Conservation (phyloP, 495 filamentous ascomycete genomes). For the Penicillium paxilli region DNA sequence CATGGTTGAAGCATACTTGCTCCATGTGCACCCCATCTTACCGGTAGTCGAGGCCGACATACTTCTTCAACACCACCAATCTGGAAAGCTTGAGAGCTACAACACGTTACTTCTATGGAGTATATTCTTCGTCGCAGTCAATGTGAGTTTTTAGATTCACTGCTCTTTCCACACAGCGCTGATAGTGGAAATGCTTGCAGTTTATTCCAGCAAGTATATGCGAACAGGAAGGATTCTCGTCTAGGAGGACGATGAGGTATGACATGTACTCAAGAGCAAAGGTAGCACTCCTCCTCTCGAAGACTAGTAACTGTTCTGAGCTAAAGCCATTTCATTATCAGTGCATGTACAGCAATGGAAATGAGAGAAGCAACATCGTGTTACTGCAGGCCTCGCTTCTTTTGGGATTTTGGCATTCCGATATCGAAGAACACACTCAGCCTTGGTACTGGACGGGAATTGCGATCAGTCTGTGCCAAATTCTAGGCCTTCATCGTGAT, state of each 20-base stretch:
- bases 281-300: slow-evolving; percentile 11
- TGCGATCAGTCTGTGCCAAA: slow-evolving; percentile 34
- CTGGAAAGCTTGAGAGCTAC: slow-evolving; percentile 23
- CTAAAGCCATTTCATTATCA: slow-evolving; percentile 4
- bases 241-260: slow-evolving; percentile 37
- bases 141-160: slow-evolving; percentile 22
- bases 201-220: slow-evolving; percentile 28
- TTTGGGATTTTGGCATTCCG: slow-evolving; percentile 42
- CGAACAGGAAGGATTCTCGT: slow-evolving; percentile 31
- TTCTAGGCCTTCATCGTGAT: slow-evolving; percentile 34
- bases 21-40: slow-evolving; percentile 40
- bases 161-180: neutral
- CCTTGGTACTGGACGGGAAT: slow-evolving; percentile 42
- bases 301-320: no score
- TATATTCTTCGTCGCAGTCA: slow-evolving; percentile 39
- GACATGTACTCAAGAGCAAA: slow-evolving; percentile 40
- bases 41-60: slow-evolving; percentile 37
- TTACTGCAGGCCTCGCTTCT: slow-evolving; percentile 40
- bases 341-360: slow-evolving; percentile 38
- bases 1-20: slow-evolving; percentile 34
- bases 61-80: slow-evolving; percentile 25
- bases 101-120: slow-evolving; percentile 43
- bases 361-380: slow-evolving; percentile 35
- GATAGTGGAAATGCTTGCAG: slow-evolving; percentile 4
- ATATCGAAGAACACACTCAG: slow-evolving; percentile 32